Conservation (phyloP, 2,329 filamentous ascomycete species). For the Furcasterigmium sp. region DNA sequence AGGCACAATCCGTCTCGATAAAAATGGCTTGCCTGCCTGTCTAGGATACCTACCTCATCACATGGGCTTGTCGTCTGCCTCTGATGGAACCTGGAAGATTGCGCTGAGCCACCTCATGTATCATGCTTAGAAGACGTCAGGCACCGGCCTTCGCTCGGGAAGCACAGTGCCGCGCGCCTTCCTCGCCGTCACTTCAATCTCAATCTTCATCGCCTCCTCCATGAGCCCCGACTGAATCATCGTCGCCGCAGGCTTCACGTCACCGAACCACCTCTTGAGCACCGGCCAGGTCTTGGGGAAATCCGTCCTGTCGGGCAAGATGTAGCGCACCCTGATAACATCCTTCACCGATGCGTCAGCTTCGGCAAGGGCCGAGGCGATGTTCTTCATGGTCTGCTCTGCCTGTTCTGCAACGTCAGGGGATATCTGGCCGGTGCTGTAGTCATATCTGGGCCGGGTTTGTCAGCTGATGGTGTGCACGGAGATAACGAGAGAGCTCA, state of each 20-base stretch:
- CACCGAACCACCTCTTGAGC: conserved; percentile 41
- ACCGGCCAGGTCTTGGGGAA: conserved; percentile 46
- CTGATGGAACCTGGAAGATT: too few relatives aligned
- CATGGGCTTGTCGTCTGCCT: too few relatives aligned
- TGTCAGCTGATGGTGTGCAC: not conserved
- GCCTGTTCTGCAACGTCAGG: conserved; percentile 39
- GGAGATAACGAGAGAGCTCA: conserved; percentile 14
- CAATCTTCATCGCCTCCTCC: conserved; percentile 41
- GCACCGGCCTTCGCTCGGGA: not conserved
- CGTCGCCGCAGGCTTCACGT: conserved; percentile 45
- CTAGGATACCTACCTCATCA: too few relatives aligned
- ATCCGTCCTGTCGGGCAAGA: conserved; percentile 40
- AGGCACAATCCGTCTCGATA: too few relatives aligned
- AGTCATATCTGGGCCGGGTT: conserved; percentile 39
- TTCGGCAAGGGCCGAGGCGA: conserved; percentile 35
- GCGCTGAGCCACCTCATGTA: not conserved
- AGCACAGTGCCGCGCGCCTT: not conserved
- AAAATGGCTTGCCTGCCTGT: too few relatives aligned
- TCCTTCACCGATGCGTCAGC: conserved; percentile 38
- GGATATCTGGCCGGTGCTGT: conserved; percentile 39
- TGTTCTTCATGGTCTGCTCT: conserved; percentile 43
- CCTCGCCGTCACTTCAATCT: conserved; percentile 37
- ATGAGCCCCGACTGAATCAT: conserved; percentile 47
- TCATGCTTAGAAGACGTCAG: not conserved
- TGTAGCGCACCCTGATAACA: conserved; percentile 47